Conservation (phyloP, 176 grass and related monocot species). For the Musa acuminata region DNA sequence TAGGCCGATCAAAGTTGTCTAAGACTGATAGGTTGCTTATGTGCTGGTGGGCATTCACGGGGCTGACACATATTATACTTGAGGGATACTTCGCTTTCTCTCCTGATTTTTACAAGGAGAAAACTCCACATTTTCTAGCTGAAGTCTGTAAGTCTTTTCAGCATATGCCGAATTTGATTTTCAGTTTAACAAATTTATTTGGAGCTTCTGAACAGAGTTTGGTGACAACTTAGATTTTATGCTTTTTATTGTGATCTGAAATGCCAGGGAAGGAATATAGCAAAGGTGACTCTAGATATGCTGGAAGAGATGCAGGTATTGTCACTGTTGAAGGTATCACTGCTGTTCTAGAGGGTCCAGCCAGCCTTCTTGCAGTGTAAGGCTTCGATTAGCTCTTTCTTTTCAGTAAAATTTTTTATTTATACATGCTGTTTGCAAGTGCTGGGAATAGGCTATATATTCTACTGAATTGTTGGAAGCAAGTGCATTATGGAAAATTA, state of each 20-base stretch:
- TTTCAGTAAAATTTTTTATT: neutral
- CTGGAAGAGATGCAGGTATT: conserved; percentile 53
- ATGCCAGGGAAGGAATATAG: conserved; percentile 86
- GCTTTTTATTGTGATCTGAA: conserved; percentile 2
- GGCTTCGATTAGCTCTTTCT: neutral
- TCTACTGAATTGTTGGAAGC: neutral
- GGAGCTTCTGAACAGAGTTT: neutral
- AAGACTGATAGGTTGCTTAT: conserved; percentile 70
- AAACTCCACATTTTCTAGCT: conserved; percentile 57
- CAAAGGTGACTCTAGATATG: conserved; percentile 92
- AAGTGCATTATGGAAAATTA: neutral
- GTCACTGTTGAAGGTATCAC: conserved; percentile 75
- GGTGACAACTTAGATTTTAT: neutral
- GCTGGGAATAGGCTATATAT: neutral
- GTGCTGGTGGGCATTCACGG: conserved; percentile 95
- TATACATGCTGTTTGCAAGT: neutral
- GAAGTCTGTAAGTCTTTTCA: conserved; percentile 67
- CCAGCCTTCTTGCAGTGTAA: conserved; percentile 48
- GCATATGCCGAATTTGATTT: neutral
- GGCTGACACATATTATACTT: conserved; percentile 75
- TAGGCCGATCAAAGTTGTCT: conserved; percentile 44
- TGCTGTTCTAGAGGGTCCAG: conserved; percentile 69
- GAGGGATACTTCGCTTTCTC: conserved; percentile 69
- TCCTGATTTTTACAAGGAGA: conserved; percentile 52
- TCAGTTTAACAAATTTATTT: neutral